Evolutionary conservation across 108 stramenopile species (phyloP).

Genomic region (Parmales sp.): DNA sequence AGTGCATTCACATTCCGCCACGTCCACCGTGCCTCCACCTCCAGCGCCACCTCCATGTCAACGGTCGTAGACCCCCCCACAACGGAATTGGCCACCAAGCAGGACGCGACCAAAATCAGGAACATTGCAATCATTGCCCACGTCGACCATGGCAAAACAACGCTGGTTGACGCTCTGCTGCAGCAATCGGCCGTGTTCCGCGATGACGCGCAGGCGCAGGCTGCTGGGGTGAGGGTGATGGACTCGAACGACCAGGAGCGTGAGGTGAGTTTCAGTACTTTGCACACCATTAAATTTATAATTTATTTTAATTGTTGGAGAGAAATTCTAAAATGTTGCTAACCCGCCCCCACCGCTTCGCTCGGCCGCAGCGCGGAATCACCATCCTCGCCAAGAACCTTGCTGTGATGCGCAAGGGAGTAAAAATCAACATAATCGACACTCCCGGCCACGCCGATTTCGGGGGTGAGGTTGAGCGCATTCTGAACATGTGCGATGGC

Average conservation of each 20-base stretch:
- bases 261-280: neutral
- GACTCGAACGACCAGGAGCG: conserved; percentile 94
- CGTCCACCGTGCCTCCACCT: too few relatives aligned
- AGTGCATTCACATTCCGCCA: too few relatives aligned
- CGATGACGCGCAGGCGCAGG: conserved; percentile 73
- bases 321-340: too few relatives aligned
- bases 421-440: conserved; percentile 96
- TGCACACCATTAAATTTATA: neutral
- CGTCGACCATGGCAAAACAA: conserved; percentile 97
- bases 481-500: conserved; percentile 95
- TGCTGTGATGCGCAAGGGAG: conserved; percentile 79
- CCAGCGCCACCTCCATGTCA: too few relatives aligned
- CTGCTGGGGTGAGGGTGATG: conserved; percentile 87
- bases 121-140: conserved; percentile 84
- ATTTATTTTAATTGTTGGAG: too few relatives aligned
- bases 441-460: conserved; percentile 99
- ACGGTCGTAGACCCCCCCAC: too few relatives aligned
- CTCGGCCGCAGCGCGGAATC: conserved; percentile 97
- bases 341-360: too few relatives aligned
- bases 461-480: conserved; percentile 97
- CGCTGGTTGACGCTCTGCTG: conserved; percentile 88
- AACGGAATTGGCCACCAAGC: too few relatives aligned
- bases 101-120: conserved; percentile 41
- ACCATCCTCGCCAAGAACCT: conserved; percentile 97
- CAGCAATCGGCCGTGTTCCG: conserved; percentile 86